A percentile compares a stretch with the other conserved stretches of the same genome.
These are phyloP conservation scores for Azolla pinnata DNA, from an alignment of 75 land plant species.

Conservation along the genomic window DNA sequence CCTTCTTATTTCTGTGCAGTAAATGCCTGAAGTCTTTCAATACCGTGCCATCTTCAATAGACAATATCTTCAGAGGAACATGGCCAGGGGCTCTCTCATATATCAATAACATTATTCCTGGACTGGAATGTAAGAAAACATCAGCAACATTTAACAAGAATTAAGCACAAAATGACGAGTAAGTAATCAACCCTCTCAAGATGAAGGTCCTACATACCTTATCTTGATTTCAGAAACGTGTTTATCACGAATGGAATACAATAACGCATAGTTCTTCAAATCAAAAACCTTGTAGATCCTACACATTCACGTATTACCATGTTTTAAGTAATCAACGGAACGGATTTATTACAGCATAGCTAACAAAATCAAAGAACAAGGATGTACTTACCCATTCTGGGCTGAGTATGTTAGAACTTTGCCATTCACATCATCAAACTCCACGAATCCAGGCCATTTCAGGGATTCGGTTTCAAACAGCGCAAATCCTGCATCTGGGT, in stretches of 20 bases:
- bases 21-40: slow-evolving; percentile 78
- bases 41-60: slow-evolving; percentile 95
- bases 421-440: slow-evolving; percentile 98
- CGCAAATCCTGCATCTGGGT: slow-evolving; percentile 87
- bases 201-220: slow-evolving; percentile 51
- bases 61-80: slow-evolving; percentile 92
- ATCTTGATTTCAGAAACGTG: slow-evolving; percentile 87
- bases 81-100: slow-evolving; percentile 47
- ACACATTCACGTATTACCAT: too few relatives aligned
- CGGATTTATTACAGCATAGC: too few relatives aligned
- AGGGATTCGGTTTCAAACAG: slow-evolving; percentile 88
- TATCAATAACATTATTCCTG: slow-evolving; percentile 92
- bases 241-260: slow-evolving; percentile 85
- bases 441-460: slow-evolving; percentile 97
- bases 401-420: slow-evolving; percentile 95
- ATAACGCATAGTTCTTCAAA: slow-evolving; percentile 64
- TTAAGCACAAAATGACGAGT: background rate
- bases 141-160: slow-evolving; percentile 1
- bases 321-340: too few relatives aligned
- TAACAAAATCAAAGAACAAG: too few relatives aligned
- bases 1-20: slow-evolving; percentile 83
- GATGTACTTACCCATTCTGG: slow-evolving; percentile 88
- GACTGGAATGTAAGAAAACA: slow-evolving; percentile 37
- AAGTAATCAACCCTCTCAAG: background rate
- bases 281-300: slow-evolving; percentile 42